Base-by-base conservation (phyloP, 805 yeast species). In the Saccharomycopsis fodiens region DNA sequence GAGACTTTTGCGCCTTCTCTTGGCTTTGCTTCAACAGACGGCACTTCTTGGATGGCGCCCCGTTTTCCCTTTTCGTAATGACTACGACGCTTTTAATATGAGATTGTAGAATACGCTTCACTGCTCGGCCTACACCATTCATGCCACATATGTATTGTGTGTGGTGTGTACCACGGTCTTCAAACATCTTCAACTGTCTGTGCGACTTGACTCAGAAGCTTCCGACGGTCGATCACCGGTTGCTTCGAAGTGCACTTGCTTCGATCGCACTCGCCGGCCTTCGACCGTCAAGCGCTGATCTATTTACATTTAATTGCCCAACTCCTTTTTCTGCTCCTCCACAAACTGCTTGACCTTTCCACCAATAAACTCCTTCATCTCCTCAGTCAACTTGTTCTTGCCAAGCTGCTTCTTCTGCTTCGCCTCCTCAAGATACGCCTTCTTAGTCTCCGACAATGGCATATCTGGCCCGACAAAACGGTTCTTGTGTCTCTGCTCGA, bases 371-470 rank as follows among this genome's bases (percentile, higher is more conserved):
- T 67, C 73, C 62, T 75, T 69, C 55, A 76, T 64, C 56, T 78
- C 83, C 30, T 69, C 68, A 5, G 78, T 66, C 57, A 78, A 68
- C 46, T 55, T 60, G 38, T 57, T 61, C 45, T 57, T 56, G 27
- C 54, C 55, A 54, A 63, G 64, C 29, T 61, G 59, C 53, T 76
- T 76, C 52, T 70, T 58, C 44, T 61, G 58, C 38, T 60, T 58
- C 60, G 72, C 70, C 63, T 81, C 85, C 29, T 73, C 71, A 58
- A 76, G 66, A 64, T 72, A 75, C 8, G 79, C 78, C 65, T 73
- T 73, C 68, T 79, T 82, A 30, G 71, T 70, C 39, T 70, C 77
- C 10, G 85, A 70, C 51, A 76, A 63, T 39, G 95, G 96, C 93
- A 86, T 86, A 50, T 70, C 65, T 44, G 95, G 94, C 15, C 85